phyloP scores from a whole-genome alignment of 169 alveolate genomes.

The Besnoitia besnoiti region DNA sequence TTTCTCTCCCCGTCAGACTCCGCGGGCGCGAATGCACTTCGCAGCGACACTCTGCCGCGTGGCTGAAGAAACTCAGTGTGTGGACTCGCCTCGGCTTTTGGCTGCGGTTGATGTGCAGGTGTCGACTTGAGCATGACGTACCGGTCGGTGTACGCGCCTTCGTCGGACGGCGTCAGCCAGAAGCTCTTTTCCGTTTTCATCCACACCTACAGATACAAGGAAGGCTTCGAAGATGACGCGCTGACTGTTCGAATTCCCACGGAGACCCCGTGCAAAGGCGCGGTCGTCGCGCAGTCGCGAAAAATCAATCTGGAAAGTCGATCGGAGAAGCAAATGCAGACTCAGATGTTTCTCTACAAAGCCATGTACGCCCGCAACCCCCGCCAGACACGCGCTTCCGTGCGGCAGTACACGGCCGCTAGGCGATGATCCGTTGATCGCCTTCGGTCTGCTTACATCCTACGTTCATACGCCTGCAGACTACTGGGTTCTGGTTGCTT shows the following conservation, averaged over 20 bases:
- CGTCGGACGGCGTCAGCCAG: neutral
- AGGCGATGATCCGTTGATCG: too few species aligned
- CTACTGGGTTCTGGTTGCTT: too few species aligned
- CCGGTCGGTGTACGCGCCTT: neutral
- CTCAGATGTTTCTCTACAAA: neutral
- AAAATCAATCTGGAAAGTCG: neutral
- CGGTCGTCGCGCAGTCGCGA: neutral
- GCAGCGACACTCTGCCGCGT: too few species aligned
- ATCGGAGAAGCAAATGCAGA: neutral
- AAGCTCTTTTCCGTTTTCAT: neutral
- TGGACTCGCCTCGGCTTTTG: neutral
- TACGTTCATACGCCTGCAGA: too few species aligned
- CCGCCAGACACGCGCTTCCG: neutral
- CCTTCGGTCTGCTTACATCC: too few species aligned
- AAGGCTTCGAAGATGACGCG: neutral
- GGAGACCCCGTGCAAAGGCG: neutral
- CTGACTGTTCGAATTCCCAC: neutral
- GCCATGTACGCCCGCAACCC: neutral
- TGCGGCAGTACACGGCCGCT: too few species aligned
- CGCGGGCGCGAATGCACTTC: too few species aligned
- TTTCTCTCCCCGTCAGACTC: too few species aligned
- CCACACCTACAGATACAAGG: neutral
- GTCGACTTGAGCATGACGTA: constrained; percentile 4
- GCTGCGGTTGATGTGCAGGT: neutral
- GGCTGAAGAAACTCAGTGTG: neutral